Evolutionary conservation across 169 alveolate species (phyloP).

Genomic region (Perkinsus chesapeaki): DNA sequence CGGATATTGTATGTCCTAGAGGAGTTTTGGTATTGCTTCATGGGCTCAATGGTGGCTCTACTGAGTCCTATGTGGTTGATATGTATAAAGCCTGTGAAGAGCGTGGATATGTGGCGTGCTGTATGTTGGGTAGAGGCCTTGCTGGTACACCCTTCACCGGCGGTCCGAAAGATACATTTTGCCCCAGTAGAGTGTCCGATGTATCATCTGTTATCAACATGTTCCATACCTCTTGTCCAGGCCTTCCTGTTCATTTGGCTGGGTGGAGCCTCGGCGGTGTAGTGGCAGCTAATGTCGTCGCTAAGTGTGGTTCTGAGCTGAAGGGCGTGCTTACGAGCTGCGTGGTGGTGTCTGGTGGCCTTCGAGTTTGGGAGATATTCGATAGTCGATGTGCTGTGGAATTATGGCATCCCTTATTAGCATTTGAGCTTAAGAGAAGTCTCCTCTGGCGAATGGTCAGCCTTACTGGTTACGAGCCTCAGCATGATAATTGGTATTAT

Average conservation of each 20-base stretch:
- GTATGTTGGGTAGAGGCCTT: background rate
- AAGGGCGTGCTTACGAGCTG: background rate
- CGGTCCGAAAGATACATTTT: background rate
- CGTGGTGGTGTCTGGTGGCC: background rate
- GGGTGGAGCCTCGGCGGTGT: background rate
- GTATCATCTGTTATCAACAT: background rate
- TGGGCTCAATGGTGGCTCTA: background rate
- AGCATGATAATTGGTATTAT: background rate
- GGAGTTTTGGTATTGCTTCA: background rate
- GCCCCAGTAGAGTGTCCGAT: background rate
- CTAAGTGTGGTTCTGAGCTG: background rate
- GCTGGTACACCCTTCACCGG: background rate
- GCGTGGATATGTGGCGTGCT: background rate
- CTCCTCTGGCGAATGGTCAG: background rate
- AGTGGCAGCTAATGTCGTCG: background rate
- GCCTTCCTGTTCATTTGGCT: background rate
- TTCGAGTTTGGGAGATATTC: background rate
- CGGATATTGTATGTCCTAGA: background rate
- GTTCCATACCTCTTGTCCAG: background rate
- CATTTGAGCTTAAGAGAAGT: background rate
- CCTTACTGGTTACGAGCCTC: background rate
- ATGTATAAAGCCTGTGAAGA: background rate
- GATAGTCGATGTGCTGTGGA: background rate
- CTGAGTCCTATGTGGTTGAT: background rate
- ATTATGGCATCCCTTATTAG: background rate